Conservation (phyloP, 345 rosid genomes). For the Erodium maritimum region DNA sequence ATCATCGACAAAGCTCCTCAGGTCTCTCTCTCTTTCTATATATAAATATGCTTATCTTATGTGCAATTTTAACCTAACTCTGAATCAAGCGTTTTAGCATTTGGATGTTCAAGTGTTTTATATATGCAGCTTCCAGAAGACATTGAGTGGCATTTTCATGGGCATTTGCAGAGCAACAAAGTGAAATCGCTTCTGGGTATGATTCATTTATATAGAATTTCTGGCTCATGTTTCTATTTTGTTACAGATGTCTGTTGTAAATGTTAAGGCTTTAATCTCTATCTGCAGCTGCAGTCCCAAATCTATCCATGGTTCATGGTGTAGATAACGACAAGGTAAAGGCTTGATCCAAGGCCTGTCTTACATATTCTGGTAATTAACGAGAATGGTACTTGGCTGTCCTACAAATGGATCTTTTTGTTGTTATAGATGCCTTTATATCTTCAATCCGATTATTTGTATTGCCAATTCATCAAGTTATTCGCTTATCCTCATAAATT, state of each 20-base stretch:
- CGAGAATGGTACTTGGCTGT: conserved; percentile 2
- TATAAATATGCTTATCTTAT: neutral
- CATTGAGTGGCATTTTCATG: conserved; percentile 81
- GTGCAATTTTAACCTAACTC: no score
- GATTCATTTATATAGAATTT: conserved; percentile 4
- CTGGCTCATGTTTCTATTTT: neutral
- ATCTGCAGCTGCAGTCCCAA: conserved; percentile 72
- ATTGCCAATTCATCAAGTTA: neutral
- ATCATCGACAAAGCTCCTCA: conserved; percentile 77
- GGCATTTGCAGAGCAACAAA: conserved; percentile 91
- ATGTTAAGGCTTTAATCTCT: conserved; percentile 6
- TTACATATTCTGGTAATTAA: neutral
- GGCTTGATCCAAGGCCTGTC: neutral
- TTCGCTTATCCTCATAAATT: neutral
- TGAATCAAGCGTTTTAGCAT: no score
- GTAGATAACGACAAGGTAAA: conserved; percentile 74
- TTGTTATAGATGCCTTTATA: neutral
- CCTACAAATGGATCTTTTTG: neutral
- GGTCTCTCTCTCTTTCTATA: conserved; percentile 19
- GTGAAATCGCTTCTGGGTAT: conserved; percentile 65
- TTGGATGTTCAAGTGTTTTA: neutral
- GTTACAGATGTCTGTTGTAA: neutral
- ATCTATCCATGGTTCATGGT: conserved; percentile 59
- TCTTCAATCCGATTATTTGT: neutral
- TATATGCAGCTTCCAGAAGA: conserved; percentile 63